Percentiles rank a stretch among this genome's conserved stretches.
Conservation (phyloP, 75 land plant genomes). For the Selaginella tamariscina region DNA sequence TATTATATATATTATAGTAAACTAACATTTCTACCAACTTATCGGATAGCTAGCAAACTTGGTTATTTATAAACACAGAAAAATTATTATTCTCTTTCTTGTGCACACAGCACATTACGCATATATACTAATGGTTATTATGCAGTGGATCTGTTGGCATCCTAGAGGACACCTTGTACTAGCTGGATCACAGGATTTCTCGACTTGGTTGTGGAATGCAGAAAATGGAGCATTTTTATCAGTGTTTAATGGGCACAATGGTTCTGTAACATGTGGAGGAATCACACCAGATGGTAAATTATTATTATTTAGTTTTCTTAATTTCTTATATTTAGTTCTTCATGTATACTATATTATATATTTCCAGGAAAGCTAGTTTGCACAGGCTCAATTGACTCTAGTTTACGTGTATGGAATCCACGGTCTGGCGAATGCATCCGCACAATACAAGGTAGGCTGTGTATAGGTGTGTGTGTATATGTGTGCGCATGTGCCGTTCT, state of each 20-base stretch:
- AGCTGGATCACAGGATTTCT: constrained; percentile 85
- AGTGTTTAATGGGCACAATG: constrained; percentile 64
- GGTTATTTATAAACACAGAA: no score
- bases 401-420: constrained; percentile 87
- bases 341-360: neutral
- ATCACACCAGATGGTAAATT: constrained; percentile 89
- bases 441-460: constrained; percentile 47
- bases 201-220: constrained; percentile 94
- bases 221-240: constrained; percentile 49
- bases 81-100: neutral
- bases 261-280: constrained; percentile 79
- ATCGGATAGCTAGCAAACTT: no score
- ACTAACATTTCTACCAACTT: no score
- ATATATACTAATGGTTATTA: no score
- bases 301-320: neutral
- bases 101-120: no score
- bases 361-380: constrained; percentile 70
- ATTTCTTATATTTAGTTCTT: neutral
- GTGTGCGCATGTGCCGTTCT: no score
- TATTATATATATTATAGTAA: no score
- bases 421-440: constrained; percentile 55
- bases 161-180: constrained; percentile 79
- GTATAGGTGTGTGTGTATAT: no score
- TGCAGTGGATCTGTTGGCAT: constrained; percentile 94
- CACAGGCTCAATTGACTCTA: constrained; percentile 78